These are phyloP conservation scores for Mariannaea sp. DNA, from an alignment of 2,329 filamentous ascomycete genomes.

Conservation along the genomic window DNA sequence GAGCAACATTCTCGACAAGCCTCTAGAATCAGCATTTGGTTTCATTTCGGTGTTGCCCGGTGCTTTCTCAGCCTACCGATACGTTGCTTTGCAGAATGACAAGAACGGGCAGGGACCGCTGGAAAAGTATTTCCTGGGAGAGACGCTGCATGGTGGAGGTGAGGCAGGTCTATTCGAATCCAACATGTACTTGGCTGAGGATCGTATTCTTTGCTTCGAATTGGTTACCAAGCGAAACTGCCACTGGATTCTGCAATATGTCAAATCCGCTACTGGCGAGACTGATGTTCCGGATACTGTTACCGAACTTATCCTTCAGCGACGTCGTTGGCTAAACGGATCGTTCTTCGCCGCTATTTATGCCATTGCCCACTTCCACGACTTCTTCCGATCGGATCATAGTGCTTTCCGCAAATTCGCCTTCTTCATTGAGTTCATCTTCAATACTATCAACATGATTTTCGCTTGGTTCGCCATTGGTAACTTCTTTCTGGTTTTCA, in stretches of 20 bases:
- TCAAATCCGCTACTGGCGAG: conserved; percentile 96
- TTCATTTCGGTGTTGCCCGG: conserved; percentile 97
- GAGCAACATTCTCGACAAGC: conserved; percentile 98
- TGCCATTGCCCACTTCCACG: conserved; percentile 90
- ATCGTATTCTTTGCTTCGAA: conserved; percentile 98
- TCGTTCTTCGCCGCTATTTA: conserved; percentile 98
- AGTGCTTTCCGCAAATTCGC: conserved; percentile 84
- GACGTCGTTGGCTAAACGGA: conserved; percentile 96
- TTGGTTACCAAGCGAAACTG: conserved; percentile 97
- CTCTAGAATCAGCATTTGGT: conserved; percentile 93
- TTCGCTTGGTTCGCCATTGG: conserved; percentile 99
- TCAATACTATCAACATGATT: conserved; percentile 95
- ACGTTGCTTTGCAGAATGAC: conserved; percentile 92
- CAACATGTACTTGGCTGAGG: conserved; percentile 99
- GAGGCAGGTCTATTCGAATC: conserved; percentile 96
- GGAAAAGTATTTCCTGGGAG: conserved; percentile 95
- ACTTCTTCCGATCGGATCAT: conserved; percentile 93
- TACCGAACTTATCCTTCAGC: conserved; percentile 92
- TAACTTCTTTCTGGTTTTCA: conserved; percentile 99
- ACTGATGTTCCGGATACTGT: conserved; percentile 96
- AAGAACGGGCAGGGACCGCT: conserved; percentile 91
- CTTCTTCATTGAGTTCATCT: conserved; percentile 90
- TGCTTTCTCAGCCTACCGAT: conserved; percentile 98
- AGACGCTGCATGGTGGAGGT: conserved; percentile 90
- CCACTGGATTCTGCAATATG: conserved; percentile 96